Conservation (phyloP, 176 grass and related monocot species). For the Bothriochloa decipiens region DNA sequence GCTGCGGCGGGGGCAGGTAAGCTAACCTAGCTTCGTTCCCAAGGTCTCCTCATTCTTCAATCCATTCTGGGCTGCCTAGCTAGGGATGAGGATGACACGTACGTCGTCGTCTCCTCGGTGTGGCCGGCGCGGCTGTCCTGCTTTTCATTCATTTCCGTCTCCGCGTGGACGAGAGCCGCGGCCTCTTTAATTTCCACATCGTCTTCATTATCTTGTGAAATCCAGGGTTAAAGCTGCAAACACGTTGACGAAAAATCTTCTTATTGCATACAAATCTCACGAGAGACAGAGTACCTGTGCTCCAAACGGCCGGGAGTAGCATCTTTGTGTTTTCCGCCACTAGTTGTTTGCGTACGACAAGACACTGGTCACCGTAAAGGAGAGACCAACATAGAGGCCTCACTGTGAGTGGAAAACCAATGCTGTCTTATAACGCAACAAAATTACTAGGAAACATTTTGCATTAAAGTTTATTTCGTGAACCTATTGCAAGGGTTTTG, state of each 20-base stretch:
- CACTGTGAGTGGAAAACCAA: too few species aligned
- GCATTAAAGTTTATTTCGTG: too few species aligned
- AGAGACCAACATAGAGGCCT: not conserved
- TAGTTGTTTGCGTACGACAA: not conserved
- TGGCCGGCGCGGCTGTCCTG: not conserved
- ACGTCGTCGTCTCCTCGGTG: not conserved
- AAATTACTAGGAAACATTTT: too few species aligned
- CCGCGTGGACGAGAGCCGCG: not conserved
- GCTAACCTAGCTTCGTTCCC: not conserved
- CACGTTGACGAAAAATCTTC: not conserved
- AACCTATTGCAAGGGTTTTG: too few species aligned
- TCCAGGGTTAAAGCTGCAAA: not conserved
- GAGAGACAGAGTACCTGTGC: not conserved
- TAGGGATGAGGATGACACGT: not conserved
- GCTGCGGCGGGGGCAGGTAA: constrained; percentile 24
- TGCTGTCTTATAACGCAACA: too few species aligned
- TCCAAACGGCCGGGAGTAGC: too few species aligned
- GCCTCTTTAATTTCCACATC: not conserved
- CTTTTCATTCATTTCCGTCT: not conserved
- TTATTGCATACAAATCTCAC: not conserved
- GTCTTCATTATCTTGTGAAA: not conserved
- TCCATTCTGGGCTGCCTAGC: not conserved
- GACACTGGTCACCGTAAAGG: not conserved
- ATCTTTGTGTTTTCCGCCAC: not conserved
- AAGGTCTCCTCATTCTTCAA: not conserved